phyloP scores from a whole-genome alignment of 2,329 filamentous ascomycete species.

The Trichoderma sp. region DNA sequence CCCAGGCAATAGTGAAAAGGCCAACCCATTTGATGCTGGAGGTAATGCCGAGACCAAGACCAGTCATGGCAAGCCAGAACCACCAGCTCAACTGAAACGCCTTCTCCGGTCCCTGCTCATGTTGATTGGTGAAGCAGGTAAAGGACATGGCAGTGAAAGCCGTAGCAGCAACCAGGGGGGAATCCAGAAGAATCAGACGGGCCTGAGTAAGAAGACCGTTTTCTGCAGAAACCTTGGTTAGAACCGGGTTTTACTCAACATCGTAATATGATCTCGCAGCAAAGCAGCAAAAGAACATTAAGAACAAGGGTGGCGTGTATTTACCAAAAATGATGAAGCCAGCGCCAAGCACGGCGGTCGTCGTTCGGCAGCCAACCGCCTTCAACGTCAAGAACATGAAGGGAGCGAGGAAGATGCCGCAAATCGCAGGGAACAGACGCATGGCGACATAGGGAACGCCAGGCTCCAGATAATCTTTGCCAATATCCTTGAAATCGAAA shows the following conservation, averaged over 20 bases:
- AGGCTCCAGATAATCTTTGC: conserved; percentile 95
- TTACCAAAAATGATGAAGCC: conserved; percentile 86
- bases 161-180: conserved; percentile 88
- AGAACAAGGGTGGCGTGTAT: conserved; percentile 33
- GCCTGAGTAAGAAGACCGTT: conserved; percentile 95
- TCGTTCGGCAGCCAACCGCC: conserved; percentile 82
- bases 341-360: conserved; percentile 79
- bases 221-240: conserved; percentile 54
- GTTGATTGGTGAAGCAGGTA: conserved; percentile 92
- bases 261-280: background rate
- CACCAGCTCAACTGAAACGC: conserved; percentile 92
- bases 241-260: conserved; percentile 9
- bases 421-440: conserved; percentile 87
- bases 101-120: conserved; percentile 84
- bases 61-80: conserved; percentile 92
- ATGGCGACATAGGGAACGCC: conserved; percentile 96
- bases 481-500: conserved; percentile 99
- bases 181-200: conserved; percentile 92
- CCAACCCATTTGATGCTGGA: conserved; percentile 99
- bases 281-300: background rate
- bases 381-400: conserved; percentile 95
- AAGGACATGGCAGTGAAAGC: conserved; percentile 88
- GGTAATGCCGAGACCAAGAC: conserved; percentile 83
- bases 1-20: conserved; percentile 97
- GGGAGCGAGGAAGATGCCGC: conserved; percentile 83